A percentile compares a stretch with the other conserved stretches of the same genome.
phyloP scores from a whole-genome alignment of 106 monocot species.

The Apostasia shenzhenica region DNA sequence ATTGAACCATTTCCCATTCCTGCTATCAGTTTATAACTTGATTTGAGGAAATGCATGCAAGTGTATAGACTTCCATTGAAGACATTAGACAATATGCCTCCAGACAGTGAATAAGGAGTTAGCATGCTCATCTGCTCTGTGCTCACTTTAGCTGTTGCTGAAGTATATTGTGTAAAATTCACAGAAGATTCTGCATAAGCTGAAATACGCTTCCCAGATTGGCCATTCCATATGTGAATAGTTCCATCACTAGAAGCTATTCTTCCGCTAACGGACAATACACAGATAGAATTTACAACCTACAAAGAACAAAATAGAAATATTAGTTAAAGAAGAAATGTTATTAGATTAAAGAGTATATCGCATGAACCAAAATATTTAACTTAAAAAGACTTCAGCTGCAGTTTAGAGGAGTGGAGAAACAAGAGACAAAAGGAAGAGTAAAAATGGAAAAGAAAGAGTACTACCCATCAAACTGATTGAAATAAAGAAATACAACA shows the following conservation, averaged over 20 bases:
- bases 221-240: constrained; percentile 90
- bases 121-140: constrained; percentile 58
- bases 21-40: constrained; percentile 58
- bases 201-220: constrained; percentile 79
- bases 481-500: too few relatives aligned
- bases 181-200: constrained; percentile 64
- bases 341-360: too few relatives aligned
- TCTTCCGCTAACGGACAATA: constrained; percentile 61
- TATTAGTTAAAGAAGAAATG: too few relatives aligned
- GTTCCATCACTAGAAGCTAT: constrained; percentile 98
- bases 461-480: too few relatives aligned
- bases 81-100: constrained; percentile 80
- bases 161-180: constrained; percentile 22
- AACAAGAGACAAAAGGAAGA: too few relatives aligned
- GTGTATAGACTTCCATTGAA: constrained; percentile 88
- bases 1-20: constrained; percentile 94
- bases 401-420: too few relatives aligned
- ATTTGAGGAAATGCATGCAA: constrained; percentile 74
- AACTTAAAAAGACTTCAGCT: too few relatives aligned
- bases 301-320: constrained; percentile 13
- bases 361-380: too few relatives aligned
- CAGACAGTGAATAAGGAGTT: constrained; percentile 43
- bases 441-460: too few relatives aligned
- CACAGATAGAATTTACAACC: constrained; percentile 80
- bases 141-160: constrained; percentile 28